Percentiles rank a stretch among this genome's conserved stretches.
Evolutionary conservation across 1,284 basidiomycete genomes (phyloP).

Genomic region (Rhodofomes roseus): DNA sequence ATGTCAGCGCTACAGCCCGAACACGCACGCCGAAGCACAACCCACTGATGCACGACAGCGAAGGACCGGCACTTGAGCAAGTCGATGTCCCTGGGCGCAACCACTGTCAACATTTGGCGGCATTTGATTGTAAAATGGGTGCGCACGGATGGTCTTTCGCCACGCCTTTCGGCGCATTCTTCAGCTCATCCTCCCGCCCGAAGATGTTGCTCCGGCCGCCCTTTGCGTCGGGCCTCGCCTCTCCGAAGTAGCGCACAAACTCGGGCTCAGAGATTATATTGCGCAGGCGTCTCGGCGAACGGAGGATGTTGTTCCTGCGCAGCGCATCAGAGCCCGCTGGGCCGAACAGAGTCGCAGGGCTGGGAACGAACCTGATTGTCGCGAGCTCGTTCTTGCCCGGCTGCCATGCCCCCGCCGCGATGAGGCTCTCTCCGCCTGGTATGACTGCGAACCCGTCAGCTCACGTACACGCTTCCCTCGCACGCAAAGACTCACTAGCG

Average conservation of each 20-base stretch:
- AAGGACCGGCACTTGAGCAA: conserved; percentile 81
- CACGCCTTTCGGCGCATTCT: conserved; percentile 86
- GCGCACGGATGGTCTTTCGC: conserved; percentile 72
- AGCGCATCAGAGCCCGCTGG: not conserved
- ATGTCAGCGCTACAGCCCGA: not conserved
- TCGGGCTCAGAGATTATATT: conserved; percentile 55
- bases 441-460: conserved; percentile 45
- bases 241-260: conserved; percentile 75
- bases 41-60: conserved; percentile 63
- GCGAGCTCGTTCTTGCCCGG: conserved; percentile 78
- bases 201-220: conserved; percentile 73
- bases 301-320: conserved; percentile 61
- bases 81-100: conserved; percentile 71
- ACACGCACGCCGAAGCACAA: not conserved
- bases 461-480: not conserved
- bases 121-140: not conserved
- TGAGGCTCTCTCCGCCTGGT: conserved; percentile 62
- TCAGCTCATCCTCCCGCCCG: conserved; percentile 78
- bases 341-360: not conserved
- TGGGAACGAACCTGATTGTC: conserved; percentile 54
- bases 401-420: conserved; percentile 85
- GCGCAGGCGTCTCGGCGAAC: conserved; percentile 62
- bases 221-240: conserved; percentile 56
- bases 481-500: conserved; percentile 11
- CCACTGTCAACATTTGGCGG: not conserved